Evolutionary conservation across 345 rosid genomes (phyloP).

Genomic region (Populus davidiana): DNA sequence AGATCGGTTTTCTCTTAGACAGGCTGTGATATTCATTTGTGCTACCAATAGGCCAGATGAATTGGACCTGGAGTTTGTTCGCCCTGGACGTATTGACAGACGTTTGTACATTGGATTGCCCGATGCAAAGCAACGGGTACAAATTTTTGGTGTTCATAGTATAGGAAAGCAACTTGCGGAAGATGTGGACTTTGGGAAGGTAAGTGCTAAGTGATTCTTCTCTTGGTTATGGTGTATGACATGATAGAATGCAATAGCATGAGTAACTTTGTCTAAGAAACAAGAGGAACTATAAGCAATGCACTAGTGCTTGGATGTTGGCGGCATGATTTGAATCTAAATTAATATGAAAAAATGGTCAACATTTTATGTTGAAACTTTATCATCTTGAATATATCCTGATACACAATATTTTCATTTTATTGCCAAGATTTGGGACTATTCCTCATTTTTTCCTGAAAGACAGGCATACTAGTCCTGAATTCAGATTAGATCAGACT

Average conservation of each 20-base stretch:
- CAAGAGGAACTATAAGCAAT: neutral
- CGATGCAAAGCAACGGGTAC: slow-evolving; percentile 83
- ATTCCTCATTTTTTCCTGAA: neutral
- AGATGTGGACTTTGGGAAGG: slow-evolving; percentile 84
- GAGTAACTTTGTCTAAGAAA: neutral
- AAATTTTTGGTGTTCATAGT: slow-evolving; percentile 88
- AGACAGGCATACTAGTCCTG: neutral
- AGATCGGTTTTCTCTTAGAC: slow-evolving; percentile 84
- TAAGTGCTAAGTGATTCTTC: slow-evolving; percentile 16
- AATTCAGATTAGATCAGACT: neutral
- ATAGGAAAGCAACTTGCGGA: slow-evolving; percentile 77
- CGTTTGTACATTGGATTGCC: slow-evolving; percentile 94
- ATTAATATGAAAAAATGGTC: neutral
- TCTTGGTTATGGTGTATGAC: neutral
- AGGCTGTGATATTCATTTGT: slow-evolving; percentile 97
- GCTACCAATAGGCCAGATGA: slow-evolving; percentile 99
- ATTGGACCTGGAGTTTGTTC: slow-evolving; percentile 90
- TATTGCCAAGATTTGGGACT: neutral
- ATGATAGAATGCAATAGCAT: neutral
- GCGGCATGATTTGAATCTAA: neutral
- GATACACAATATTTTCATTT: neutral
- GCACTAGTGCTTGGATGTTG: neutral
- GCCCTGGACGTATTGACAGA: slow-evolving; percentile 89
- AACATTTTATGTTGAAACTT: neutral
- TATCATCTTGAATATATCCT: neutral